Conservation (phyloP, 2,329 filamentous ascomycete genomes). For the Scorias spongiosa region DNA sequence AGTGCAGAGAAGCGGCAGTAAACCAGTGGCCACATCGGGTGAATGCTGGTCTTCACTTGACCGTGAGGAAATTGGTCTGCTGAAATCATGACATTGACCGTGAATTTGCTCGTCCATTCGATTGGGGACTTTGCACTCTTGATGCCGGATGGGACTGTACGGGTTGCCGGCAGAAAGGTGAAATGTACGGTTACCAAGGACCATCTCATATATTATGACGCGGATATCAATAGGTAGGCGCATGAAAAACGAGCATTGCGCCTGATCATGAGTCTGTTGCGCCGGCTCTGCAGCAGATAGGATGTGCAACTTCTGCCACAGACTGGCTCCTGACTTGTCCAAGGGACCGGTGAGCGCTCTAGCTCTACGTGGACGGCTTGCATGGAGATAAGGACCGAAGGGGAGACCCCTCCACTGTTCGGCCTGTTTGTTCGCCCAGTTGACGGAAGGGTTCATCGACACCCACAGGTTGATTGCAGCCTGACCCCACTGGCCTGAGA, state of each 20-base stretch:
- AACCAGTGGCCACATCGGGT: conserved; percentile 6
- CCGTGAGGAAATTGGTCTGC: conserved; percentile 8
- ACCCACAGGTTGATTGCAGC: conserved; percentile 10
- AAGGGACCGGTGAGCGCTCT: conserved; percentile 15
- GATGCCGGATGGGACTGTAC: conserved; percentile 13
- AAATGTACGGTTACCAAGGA: conserved; percentile 14
- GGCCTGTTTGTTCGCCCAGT: conserved; percentile 17
- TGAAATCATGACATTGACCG: conserved; percentile 13
- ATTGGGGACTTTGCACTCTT: conserved; percentile 13
- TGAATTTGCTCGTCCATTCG: conserved; percentile 8
- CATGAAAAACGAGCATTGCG: conserved; percentile 10
- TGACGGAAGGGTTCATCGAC: conserved; percentile 16
- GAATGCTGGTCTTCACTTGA: conserved; percentile 6
- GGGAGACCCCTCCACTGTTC: conserved; percentile 18
- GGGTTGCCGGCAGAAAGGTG: conserved; percentile 13
- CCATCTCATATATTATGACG: conserved; percentile 19
- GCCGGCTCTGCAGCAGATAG: conserved; percentile 9
- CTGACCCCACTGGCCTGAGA: conserved; percentile 16
- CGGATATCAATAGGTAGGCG: conserved; percentile 18
- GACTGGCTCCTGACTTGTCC: conserved; percentile 8
- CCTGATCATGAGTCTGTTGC: conserved; percentile 12
- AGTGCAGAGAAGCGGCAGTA: conserved; percentile 16
- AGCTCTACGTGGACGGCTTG: conserved; percentile 11
- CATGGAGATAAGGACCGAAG: conserved; percentile 17
- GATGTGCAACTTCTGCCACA: conserved; percentile 13